phyloP scores from a whole-genome alignment of 1,284 basidiomycete genomes.

The Irpex sp. region DNA sequence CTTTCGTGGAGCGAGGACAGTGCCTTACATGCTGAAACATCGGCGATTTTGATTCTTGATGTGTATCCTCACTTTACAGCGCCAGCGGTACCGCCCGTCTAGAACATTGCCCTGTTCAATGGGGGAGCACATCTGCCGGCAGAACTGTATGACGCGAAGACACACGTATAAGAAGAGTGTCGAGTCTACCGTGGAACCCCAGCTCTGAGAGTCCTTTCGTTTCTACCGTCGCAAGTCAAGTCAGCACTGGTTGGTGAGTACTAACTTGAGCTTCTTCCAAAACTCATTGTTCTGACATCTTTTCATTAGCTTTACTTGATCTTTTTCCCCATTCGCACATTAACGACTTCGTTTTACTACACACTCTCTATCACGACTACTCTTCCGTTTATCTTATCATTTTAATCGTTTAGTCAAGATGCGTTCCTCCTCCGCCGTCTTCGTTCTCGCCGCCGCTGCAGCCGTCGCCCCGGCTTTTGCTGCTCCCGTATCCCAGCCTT shows the following conservation, averaged over 20 bases:
- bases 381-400: background rate
- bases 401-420: background rate
- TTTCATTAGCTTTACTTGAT: background rate
- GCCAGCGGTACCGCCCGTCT: background rate
- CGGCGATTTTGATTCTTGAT: background rate
- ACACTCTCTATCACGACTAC: background rate
- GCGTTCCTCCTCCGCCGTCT: background rate
- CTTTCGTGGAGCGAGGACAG: background rate
- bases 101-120: background rate
- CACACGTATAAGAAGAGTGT: background rate
- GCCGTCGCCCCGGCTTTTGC: background rate
- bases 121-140: background rate
- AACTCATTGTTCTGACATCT: background rate
- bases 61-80: background rate
- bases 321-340: background rate
- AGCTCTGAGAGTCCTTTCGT: constrained; percentile 10
- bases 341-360: background rate
- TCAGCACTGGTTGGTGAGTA: constrained; percentile 9
- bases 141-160: background rate
- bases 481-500: background rate
- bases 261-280: background rate
- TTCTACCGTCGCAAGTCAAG: constrained; percentile 6
- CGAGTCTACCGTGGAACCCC: background rate
- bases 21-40: background rate
- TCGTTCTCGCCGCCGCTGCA: background rate